Base-by-base conservation (phyloP, 2,329 filamentous ascomycete species). In the Colletotrichum limetticola region DNA sequence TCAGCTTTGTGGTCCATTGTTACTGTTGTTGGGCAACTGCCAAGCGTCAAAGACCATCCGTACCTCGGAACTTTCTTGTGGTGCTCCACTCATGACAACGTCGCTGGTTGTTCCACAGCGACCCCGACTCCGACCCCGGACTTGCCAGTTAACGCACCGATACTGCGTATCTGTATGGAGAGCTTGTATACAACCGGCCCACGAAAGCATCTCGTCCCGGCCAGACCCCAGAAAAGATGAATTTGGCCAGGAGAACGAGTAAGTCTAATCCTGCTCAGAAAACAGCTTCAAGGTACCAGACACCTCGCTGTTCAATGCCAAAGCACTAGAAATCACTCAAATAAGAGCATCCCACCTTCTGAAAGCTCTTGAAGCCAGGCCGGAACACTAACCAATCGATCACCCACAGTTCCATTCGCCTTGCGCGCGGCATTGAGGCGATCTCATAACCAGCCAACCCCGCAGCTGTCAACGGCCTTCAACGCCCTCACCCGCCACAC, bases 371-470 rank as follows among this genome's bases (percentile, higher is more conserved):
- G 32, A 55, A 72, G 42, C 53, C 59, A 55, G 55, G 5, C 63
- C 70, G 70, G 59, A 59, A 32, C 66, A 61, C 56, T 70, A 42
- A 70, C 53, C 56, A 60, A 70, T 49, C 42, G 66, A 24, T 22
- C 28, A 57, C 46, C 58, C 30, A 46, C 61, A 73, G 71, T 59
- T 28, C 28, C 55, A 9, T 19, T 46, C 46, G 55, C 52, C 66
- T 28, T 65, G 28, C 42, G 58, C 30, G 28, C 69, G 65, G 35
- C 59, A 26, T 66, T 66, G n/a, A n/a, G 58, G 19, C 68, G 57
- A 62, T 37, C 26, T 24, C 49, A 26, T 59, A 55, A 22, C 59
- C 60, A n/a, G 42, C 12, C 46, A 42, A 71, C 71, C 71, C 71
- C 71, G 66, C 69, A 69, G 30, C 58, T 49, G 35, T 6, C 68